Conservation (phyloP, 768 basidiomycete species). For the Russula virescens region DNA sequence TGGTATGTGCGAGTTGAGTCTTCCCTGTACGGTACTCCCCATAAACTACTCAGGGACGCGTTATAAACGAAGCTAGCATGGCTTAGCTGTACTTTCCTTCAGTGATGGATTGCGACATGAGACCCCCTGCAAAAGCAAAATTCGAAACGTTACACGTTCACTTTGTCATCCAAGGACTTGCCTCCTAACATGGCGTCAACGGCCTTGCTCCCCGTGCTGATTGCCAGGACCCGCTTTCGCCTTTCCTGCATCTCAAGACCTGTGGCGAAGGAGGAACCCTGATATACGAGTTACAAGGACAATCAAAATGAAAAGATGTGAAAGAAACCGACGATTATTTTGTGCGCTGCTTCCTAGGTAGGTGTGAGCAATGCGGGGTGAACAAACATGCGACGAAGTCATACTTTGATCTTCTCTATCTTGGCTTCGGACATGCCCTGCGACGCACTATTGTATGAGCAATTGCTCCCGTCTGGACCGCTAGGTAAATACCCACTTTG, state of each 20-base stretch:
- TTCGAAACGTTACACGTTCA: not conserved
- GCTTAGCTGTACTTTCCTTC: slow-evolving; percentile 50
- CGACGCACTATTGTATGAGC: slow-evolving; percentile 6
- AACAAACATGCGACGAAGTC: slow-evolving; percentile 20
- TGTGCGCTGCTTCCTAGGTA: slow-evolving; percentile 79
- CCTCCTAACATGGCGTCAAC: slow-evolving; percentile 89
- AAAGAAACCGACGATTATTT: slow-evolving; percentile 55
- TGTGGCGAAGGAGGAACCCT: slow-evolving; percentile 91
- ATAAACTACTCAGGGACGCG: slow-evolving; percentile 52
- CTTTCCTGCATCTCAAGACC: slow-evolving; percentile 88
- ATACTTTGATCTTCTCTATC: slow-evolving; percentile 92
- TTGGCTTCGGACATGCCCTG: slow-evolving; percentile 96
- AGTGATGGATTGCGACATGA: slow-evolving; percentile 90
- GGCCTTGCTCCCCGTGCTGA: slow-evolving; percentile 90
- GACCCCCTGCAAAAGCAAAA: slow-evolving; percentile 50
- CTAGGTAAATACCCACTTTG: slow-evolving; percentile 48
- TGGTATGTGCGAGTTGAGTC: slow-evolving; percentile 93
- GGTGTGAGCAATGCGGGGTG: not conserved
- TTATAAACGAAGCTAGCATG: not conserved
- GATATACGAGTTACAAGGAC: slow-evolving; percentile 4
- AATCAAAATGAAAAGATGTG: not conserved
- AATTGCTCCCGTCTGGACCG: not conserved
- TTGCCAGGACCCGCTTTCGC: slow-evolving; percentile 68
- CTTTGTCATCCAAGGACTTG: slow-evolving; percentile 28
- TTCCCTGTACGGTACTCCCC: slow-evolving; percentile 96